Percentiles rank a stretch among this genome's conserved stretches.
These are phyloP conservation scores for Calonectria hongkongensis DNA, from an alignment of 2,329 filamentous ascomycete species.

Conservation along the genomic window DNA sequence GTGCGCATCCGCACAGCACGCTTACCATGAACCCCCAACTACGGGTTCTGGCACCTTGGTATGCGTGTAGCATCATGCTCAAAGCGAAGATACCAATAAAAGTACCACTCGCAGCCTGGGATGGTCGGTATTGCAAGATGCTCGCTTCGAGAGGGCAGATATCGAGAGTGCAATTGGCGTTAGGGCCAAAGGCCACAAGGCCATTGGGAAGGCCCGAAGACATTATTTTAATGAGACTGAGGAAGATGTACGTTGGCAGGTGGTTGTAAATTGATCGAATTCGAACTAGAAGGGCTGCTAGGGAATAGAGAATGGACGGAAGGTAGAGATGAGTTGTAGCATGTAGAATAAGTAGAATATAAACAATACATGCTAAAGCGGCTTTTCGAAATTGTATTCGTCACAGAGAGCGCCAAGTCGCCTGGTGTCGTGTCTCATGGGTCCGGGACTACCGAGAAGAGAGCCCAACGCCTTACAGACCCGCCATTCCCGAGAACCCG, in stretches of 20 bases:
- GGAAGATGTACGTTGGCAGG: neutral
- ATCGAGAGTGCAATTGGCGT: neutral
- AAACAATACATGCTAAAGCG: neutral
- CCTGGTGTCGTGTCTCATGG: neutral
- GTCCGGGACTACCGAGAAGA: neutral
- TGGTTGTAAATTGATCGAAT: too few species aligned
- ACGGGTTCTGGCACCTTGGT: neutral
- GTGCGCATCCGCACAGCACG: neutral
- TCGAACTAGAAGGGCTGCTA: neutral
- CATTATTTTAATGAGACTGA: neutral
- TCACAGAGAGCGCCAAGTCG: neutral
- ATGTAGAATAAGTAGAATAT: neutral
- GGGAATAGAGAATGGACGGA: too few species aligned
- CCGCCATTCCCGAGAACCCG: neutral
- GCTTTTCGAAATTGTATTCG: neutral
- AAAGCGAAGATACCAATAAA: neutral
- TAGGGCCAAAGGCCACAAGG: neutral
- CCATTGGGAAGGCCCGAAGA: neutral
- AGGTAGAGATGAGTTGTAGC: neutral
- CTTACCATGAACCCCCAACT: conserved; percentile 11
- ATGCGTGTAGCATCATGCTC: neutral
- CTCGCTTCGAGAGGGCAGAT: conserved; percentile 1
- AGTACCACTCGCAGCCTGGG: neutral
- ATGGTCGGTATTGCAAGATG: neutral
- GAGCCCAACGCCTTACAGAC: neutral